These are phyloP conservation scores for Microbotryomycetes sp. DNA, from an alignment of 1,284 basidiomycete species.

Conservation along the genomic window DNA sequence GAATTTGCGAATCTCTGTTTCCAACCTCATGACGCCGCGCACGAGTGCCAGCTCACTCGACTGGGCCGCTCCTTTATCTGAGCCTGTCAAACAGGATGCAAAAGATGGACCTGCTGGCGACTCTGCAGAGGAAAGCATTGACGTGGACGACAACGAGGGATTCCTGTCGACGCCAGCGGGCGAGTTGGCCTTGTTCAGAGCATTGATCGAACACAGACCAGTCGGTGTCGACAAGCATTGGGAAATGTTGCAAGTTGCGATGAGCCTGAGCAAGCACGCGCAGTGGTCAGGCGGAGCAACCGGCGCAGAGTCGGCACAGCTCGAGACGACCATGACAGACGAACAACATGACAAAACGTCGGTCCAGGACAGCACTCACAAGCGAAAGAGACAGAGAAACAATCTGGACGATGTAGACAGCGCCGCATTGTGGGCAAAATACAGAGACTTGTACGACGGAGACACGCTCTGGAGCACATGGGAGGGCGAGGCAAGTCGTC, in stretches of 20 bases:
- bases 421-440: conserved; percentile 17
- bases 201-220: conserved; percentile 22
- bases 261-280: conserved; percentile 5
- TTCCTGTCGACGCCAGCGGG: conserved; percentile 10
- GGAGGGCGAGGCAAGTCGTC: conserved; percentile 10
- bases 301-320: too few relatives aligned
- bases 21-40: background rate
- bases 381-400: background rate
- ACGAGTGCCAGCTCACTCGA: background rate
- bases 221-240: conserved; percentile 25
- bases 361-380: background rate
- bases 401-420: background rate
- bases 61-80: background rate
- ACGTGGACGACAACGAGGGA: background rate
- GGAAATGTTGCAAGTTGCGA: conserved; percentile 14
- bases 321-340: background rate
- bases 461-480: conserved; percentile 15
- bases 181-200: conserved; percentile 27
- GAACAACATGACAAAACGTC: background rate
- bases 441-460: conserved; percentile 8
- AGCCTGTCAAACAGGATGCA: background rate
- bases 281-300: too few relatives aligned
- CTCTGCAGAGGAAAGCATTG: too few relatives aligned
- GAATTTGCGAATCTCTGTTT: too few relatives aligned
- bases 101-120: background rate